Conservation (phyloP, 23 red algal species). For the Rhodosorus marinus region DNA sequence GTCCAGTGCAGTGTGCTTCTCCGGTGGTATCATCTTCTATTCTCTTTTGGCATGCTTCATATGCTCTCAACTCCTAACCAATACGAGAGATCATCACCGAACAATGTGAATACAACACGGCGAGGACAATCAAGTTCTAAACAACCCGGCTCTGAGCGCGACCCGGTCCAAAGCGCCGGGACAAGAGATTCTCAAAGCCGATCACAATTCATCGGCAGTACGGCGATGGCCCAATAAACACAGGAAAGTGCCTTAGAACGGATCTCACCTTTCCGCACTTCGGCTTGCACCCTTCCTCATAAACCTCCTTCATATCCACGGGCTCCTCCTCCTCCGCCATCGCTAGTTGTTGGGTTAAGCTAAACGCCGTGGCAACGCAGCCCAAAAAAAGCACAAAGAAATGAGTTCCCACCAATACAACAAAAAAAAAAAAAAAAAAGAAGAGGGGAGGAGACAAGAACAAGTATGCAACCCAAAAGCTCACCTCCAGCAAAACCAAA, state of each 20-base stretch:
- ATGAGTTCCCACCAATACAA: too few species aligned
- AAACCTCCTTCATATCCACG: conserved; percentile 57
- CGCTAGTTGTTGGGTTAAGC: too few species aligned
- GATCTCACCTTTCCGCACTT: conserved; percentile 43
- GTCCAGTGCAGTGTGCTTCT: conserved; percentile 95
- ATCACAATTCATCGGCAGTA: background rate
- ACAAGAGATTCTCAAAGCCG: background rate
- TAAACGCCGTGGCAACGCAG: too few species aligned
- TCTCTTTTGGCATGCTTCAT: conserved; percentile 75
- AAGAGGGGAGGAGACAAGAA: too few species aligned
- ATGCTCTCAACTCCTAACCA: conserved; percentile 7
- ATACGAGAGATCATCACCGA: background rate
- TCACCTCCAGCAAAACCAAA: too few species aligned
- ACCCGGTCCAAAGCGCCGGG: too few species aligned
- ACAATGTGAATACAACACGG: background rate
- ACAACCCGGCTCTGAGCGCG: too few species aligned
- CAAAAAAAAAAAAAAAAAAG: too few species aligned
- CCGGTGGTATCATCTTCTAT: conserved; percentile 53
- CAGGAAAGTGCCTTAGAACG: background rate
- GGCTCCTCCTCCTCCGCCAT: conserved; percentile 74
- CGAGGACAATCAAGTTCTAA: background rate
- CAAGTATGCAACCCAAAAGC: too few species aligned
- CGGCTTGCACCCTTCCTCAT: conserved; percentile 71
- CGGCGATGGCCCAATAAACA: background rate
- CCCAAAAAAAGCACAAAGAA: too few species aligned